Evolutionary conservation across 257 asterid species (phyloP).

Genomic region (Handroanthus guayacan): DNA sequence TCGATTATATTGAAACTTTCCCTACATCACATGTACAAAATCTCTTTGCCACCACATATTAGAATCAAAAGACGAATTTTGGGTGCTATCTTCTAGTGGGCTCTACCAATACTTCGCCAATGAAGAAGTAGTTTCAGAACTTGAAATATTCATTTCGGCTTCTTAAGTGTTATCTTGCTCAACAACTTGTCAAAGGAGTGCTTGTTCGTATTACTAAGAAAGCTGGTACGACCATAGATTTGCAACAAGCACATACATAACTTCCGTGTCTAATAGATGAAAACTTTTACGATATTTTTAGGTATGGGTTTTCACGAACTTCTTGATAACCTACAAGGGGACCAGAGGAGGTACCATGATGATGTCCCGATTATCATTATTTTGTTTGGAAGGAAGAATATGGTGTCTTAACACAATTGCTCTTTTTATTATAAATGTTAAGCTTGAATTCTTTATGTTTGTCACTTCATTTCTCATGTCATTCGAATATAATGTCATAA

Average conservation of each 20-base stretch:
- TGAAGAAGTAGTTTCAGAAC: slow-evolving; percentile 84
- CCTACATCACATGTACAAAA: slow-evolving; percentile 80
- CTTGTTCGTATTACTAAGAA: slow-evolving; percentile 93
- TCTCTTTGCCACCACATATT: slow-evolving; percentile 81
- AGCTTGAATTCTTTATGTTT: no score
- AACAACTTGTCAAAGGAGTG: slow-evolving; percentile 93
- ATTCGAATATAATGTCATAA: no score
- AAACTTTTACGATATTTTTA: slow-evolving; percentile 37
- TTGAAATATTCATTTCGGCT: slow-evolving; percentile 73
- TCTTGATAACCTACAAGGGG: slow-evolving; percentile 93
- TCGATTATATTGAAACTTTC: slow-evolving; percentile 80
- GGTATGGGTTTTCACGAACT: slow-evolving; percentile 86
- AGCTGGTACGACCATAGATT: slow-evolving; percentile 64
- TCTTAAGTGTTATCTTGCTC: slow-evolving; percentile 99
- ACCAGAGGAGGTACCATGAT: slow-evolving; percentile 83
- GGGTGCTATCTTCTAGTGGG: slow-evolving; percentile 94
- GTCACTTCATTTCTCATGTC: no score
- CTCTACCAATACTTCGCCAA: slow-evolving; percentile 96
- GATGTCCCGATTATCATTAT: slow-evolving; percentile 92
- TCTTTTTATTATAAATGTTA: no score
- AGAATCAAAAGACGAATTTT: slow-evolving; percentile 68
- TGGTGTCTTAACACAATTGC: slow-evolving; percentile 50
- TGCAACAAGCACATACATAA: no score
- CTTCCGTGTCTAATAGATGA: not conserved
- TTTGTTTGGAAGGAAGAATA: slow-evolving; percentile 82